Conservation (phyloP, 345 rosid species). For the Erodium maritimum region DNA sequence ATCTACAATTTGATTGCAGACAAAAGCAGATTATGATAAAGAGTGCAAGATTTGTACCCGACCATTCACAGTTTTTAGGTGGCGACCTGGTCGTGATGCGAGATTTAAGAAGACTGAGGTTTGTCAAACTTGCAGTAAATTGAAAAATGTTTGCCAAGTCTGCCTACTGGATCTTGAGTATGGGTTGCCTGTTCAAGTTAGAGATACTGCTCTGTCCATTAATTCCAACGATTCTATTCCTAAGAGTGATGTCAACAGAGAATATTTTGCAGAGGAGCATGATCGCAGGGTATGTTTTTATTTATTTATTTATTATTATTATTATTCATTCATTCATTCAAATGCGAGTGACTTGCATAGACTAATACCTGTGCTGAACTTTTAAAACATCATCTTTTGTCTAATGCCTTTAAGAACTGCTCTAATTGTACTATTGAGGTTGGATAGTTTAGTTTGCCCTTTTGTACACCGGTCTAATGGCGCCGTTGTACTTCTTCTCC, state of each 20-base stretch:
- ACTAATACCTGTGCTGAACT: no score
- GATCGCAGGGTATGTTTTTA: conserved; percentile 55
- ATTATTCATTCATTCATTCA: not conserved
- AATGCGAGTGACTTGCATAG: no score
- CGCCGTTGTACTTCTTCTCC: no score
- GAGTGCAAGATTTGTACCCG: conserved; percentile 97
- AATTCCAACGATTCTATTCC: conserved; percentile 80
- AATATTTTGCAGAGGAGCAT: conserved; percentile 93
- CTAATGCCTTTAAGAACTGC: no score
- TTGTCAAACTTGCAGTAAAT: conserved; percentile 91
- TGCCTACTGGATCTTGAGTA: conserved; percentile 94
- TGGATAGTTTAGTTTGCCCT: no score
- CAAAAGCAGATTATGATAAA: conserved; percentile 73
- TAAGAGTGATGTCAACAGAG: conserved; percentile 80
- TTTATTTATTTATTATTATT: not conserved
- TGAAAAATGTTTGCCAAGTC: conserved; percentile 97
- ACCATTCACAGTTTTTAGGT: conserved; percentile 86
- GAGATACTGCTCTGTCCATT: conserved; percentile 75
- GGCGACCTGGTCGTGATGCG: conserved; percentile 93
- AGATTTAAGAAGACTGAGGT: conserved; percentile 81
- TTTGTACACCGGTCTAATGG: no score
- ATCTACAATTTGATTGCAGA: conserved; percentile 26
- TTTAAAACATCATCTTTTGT: no score
- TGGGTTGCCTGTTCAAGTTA: conserved; percentile 90
- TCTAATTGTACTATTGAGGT: no score